Evolutionary conservation across 2,329 filamentous ascomycete genomes (phyloP), one percentile per base, ranked within the genome.

Genomic region (Domatiomyces catenatus): DNA sequence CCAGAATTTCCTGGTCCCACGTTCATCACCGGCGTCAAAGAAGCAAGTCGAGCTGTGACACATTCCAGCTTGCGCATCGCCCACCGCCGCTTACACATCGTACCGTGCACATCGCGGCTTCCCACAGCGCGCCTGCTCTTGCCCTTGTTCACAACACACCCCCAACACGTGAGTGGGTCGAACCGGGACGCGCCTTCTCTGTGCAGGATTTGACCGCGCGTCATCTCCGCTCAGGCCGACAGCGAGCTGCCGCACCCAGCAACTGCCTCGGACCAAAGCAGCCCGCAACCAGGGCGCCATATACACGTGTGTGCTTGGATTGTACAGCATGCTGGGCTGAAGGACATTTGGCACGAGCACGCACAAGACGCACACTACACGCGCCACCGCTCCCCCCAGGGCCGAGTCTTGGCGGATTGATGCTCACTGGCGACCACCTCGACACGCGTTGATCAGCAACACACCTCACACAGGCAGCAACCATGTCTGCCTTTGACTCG

Each of bases 401-500:
- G 32, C 32, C 32, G 32, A 39, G 32, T 39, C 32, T 39, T 39
- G 32, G 32, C 32, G 3, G 4, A 4, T 15, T 15, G 10, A 39
- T 39, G 32, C 32, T 39, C 32, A 15, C 32, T 39, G 32, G 32
- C 32, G 32, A 39, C 12, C 15, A 39, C 32, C 15, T 5, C 32
- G 5, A 39, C 10, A 39, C 32, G 32, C 32, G 32, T 39, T 15
- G 32, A 39, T 15, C 32, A 39, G 12, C 26, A 47, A 47, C n/a
- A 48, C 44, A 28, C 36, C 45, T 19, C 48, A 19, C 17, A 19
- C 19, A 44, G 22, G 3, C 22, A 6, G 32, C 20, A 19, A 49
- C 44, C 45, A 58, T 58, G 56, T 54, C 54, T 47, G 48, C 53
- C 48, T 50, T 53, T 47, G 51, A 59, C 48, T 46, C 49, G 7